Evolutionary conservation across 1,284 basidiomycete species (phyloP), one percentile per base, ranked within the genome.

Genomic region (Austroboletus niveus): DNA sequence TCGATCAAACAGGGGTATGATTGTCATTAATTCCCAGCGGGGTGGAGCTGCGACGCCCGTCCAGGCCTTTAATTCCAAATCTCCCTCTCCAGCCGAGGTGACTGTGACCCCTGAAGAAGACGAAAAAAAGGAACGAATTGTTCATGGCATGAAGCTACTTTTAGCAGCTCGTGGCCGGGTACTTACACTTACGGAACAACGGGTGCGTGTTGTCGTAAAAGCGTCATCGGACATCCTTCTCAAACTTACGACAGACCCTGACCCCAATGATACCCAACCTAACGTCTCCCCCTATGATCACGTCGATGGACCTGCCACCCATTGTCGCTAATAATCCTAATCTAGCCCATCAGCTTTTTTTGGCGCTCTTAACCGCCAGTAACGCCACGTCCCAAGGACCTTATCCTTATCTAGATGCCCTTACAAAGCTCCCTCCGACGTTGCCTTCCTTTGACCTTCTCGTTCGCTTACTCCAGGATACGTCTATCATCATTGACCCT

Each of bases 401-500:
- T 72, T 17, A 69, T 67, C 46, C 70, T 10, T 85, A 82, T 65
- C 72, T 87, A 46, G 81, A 85, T 41, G 77, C 81, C 20, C 68
- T 87, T 14, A 63, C 59, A 44, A 57, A 24, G 51, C 62, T 63
- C 41, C 84, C 87, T 6, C 87, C 87, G 0, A 81, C 80, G 0
- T 70, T 89, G 30, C 75, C 84, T n/a, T 81, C 84, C 4, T 87
- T 89, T 59, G 86, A 90, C 62, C 70, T 90, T 27, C 69, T 89
- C 38, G 85, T 82, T 11, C 77, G 81, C 11, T 70, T 90, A 5
- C 69, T 90, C 17, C 77, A 80, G 51, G 85, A 88, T 60, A 68
- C 75, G 32, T 81, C 83, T 0, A 63, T 69, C 31, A 66, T 81
- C 38, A 55, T 56, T 10, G 72, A 77, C 52, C 56, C 58, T 7